These are phyloP conservation scores for Naganishia liquefaciens DNA, from an alignment of 1,284 basidiomycete species.

Conservation along the genomic window DNA sequence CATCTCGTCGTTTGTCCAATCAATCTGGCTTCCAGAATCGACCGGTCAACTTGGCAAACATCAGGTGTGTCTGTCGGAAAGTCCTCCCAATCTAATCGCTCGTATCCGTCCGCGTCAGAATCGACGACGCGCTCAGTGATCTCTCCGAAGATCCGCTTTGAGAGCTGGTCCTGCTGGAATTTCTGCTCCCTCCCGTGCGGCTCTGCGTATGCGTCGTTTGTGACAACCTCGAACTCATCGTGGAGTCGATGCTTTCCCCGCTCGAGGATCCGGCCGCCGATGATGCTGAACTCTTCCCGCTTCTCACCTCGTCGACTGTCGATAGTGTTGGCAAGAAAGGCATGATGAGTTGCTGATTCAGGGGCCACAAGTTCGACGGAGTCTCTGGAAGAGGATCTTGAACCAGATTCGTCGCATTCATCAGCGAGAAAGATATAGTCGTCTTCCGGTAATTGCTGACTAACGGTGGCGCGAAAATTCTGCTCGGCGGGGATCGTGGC, in stretches of 20 bases:
- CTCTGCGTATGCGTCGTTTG: conserved; percentile 7
- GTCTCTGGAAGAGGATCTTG: neutral
- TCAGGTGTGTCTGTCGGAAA: neutral
- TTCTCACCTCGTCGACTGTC: conserved; percentile 25
- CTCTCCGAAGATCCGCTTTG: conserved; percentile 6
- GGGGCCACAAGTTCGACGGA: neutral
- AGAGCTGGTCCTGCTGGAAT: conserved; percentile 7
- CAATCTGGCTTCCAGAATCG: neutral
- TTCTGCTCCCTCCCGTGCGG: conserved; percentile 3
- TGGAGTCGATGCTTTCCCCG: conserved; percentile 11
- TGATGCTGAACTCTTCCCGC: conserved; percentile 17
- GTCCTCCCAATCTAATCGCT: conserved; percentile 6
- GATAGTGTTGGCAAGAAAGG: conserved; percentile 24
- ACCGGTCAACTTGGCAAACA: neutral
- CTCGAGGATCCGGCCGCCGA: conserved; percentile 15
- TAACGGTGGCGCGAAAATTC: conserved; percentile 17
- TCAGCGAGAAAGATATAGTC: conserved; percentile 25
- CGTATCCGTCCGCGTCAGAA: conserved; percentile 22
- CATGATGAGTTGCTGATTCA: conserved; percentile 24
- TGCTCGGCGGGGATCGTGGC: neutral
- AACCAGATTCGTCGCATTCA: neutral
- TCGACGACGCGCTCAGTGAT: conserved; percentile 23
- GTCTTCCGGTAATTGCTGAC: conserved; percentile 25
- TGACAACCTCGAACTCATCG: neutral
- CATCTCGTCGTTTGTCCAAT: conserved; percentile 1